These are phyloP conservation scores for Scleroderma bovista DNA, from an alignment of 768 basidiomycete genomes.

Conservation along the genomic window DNA sequence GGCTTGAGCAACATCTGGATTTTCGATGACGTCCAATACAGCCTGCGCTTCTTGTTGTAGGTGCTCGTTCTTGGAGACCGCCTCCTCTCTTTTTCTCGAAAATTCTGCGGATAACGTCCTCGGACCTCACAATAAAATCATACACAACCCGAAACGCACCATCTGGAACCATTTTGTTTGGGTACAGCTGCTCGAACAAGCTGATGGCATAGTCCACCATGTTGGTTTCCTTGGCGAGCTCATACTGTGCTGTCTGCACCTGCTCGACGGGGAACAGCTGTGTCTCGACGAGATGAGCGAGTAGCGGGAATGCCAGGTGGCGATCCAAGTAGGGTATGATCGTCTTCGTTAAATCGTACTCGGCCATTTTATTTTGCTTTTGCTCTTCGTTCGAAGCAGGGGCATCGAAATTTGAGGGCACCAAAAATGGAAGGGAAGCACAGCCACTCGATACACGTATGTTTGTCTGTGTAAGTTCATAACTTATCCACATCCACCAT, in stretches of 20 bases:
- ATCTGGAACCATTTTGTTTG: slow-evolving; percentile 60
- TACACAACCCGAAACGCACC: slow-evolving; percentile 39
- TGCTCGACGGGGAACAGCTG: slow-evolving; percentile 74
- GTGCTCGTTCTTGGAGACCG: slow-evolving; percentile 76
- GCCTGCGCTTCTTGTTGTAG: slow-evolving; percentile 88
- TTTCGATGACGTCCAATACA: slow-evolving; percentile 93
- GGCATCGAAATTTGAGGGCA: slow-evolving; percentile 8
- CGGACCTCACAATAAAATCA: background rate
- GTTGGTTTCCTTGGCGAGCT: slow-evolving; percentile 94
- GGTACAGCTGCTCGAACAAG: slow-evolving; percentile 74
- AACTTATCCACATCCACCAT: slow-evolving; percentile 35
- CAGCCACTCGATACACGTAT: slow-evolving; percentile 18
- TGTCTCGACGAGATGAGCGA: slow-evolving; percentile 78
- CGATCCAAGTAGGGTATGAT: slow-evolving; percentile 91
- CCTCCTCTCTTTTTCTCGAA: slow-evolving; percentile 72
- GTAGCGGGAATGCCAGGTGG: slow-evolving; percentile 89
- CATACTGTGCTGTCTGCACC: slow-evolving; percentile 89
- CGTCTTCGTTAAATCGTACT: slow-evolving; percentile 87
- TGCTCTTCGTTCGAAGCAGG: background rate
- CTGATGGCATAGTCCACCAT: slow-evolving; percentile 93
- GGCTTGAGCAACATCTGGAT: slow-evolving; percentile 91
- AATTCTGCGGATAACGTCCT: slow-evolving; percentile 54
- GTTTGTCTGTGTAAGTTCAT: background rate
- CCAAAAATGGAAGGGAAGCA: slow-evolving; percentile 10
- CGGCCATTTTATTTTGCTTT: slow-evolving; percentile 53